Evolutionary conservation across 345 rosid species (phyloP), one percentile per base, ranked within the genome.

Genomic region (Clausena lansium): DNA sequence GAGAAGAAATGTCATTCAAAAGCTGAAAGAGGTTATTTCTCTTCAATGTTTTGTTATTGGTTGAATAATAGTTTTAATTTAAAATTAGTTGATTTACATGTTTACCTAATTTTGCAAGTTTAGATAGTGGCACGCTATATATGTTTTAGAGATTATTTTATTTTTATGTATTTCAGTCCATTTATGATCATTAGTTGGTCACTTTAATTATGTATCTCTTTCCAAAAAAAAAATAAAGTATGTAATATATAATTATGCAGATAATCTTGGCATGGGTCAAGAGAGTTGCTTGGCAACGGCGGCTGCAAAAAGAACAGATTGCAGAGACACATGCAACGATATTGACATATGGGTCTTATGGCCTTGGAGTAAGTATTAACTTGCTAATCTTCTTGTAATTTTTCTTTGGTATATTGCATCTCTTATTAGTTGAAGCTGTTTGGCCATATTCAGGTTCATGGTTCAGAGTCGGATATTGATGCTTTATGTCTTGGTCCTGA

Each of bases 401-500:
- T 52, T 35, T 35, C 52, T 65, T 38, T 45, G 11, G 41, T 20
- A 27, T 52, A 45, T 38, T 10, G n/a, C 33, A 33, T 13, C 15
- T 22, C n/a, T 69, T 68, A 28, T 65, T 41, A n/a, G 36, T 50
- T 67, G 8, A 38, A 77, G 52, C 33, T 22, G 20, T 57, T 61
- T 60, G 54, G 11, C 7, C 39, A 76, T 47, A 22, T 65, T 20
- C 71, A 90, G 92, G 94, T 84, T 82, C 86, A 88, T 77, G 86
- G 84, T 80, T 83, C 89, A 73, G 88, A 90, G 35, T 90, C 94
- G 4, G 91, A 89, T 72, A 86, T 90, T 45, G 89, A 89, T 70
- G 91, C 88, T 57, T 65, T 91, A 71, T 89, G 91, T 75, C 77
- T 89, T 67, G 89, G 82, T 67, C 94, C 94, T 64, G 80, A 50